Evolutionary conservation across 352 stramenopile genomes (phyloP).

Genomic region (Phytophthora pseudosyringae): DNA sequence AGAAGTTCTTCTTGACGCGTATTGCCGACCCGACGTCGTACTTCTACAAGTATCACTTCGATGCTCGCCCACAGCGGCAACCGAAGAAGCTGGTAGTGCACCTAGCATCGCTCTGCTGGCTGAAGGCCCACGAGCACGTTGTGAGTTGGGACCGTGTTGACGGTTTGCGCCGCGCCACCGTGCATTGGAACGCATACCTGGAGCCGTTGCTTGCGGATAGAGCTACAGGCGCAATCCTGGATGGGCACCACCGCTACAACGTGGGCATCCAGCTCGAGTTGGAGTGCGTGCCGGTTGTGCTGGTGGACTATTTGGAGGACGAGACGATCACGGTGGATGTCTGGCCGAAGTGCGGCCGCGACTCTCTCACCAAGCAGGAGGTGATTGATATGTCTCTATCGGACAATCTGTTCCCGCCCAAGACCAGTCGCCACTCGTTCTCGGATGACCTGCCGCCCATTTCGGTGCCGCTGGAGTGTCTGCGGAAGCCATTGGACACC

Average conservation of each 20-base stretch:
- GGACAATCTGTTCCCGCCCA: conserved; percentile 82
- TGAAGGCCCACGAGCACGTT: conserved; percentile 87
- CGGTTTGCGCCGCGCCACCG: conserved; percentile 72
- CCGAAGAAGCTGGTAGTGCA: conserved; percentile 69
- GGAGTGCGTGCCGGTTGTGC: conserved; percentile 70
- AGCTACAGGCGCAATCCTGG: conserved; percentile 77
- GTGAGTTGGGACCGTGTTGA: conserved; percentile 89
- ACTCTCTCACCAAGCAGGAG: conserved; percentile 82
- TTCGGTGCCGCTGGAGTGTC: conserved; percentile 70
- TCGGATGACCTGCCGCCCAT: conserved; percentile 86
- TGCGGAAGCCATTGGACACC: conserved; percentile 49
- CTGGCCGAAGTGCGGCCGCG: conserved; percentile 84
- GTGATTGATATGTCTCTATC: conserved; percentile 88
- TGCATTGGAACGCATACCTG: conserved; percentile 84
- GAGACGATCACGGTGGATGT: conserved; percentile 87
- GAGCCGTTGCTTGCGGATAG: conserved; percentile 83
- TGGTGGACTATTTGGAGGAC: conserved; percentile 87
- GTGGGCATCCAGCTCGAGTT: conserved; percentile 79
- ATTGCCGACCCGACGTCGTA: conserved; percentile 90
- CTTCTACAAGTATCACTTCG: conserved; percentile 92
- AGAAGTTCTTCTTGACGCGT: conserved; percentile 87
- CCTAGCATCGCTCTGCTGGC: conserved; percentile 68
- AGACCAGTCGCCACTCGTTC: conserved; percentile 88
- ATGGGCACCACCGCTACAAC: conserved; percentile 87
- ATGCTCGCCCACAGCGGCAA: conserved; percentile 66